Base-by-base conservation (phyloP, 2,329 filamentous ascomycete genomes). In the Acephala macrosclerotiorum region DNA sequence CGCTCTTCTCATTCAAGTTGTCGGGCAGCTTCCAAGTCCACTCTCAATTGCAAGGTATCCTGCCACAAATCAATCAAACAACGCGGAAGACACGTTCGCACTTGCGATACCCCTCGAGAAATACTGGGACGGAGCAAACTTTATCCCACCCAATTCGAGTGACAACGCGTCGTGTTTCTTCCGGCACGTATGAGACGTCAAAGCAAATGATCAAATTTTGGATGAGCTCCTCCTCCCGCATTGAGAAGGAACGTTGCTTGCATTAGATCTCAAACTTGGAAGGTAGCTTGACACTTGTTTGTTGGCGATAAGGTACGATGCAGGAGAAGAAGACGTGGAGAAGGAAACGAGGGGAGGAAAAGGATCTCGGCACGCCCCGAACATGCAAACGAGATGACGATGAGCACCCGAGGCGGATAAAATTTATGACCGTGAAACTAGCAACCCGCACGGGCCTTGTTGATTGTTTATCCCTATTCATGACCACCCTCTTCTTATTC, bases 301-400 rank as follows among this genome's bases (percentile, higher is more conserved):
- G 25, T 11, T 12, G 7, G 16, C 45, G 14, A 1, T 25, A 29
- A 11, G 11, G 25, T 29, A 29, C 25, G 12, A 29, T 51, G 49
- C 12, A 33, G 49, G 49, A 33, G 18, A 42, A 16, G 38, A 42
- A n/a, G 12, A 16, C 18, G 4, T 14, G 38, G 38, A 42, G 18
- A 12, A 42, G 18, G 29, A 33, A 9, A 33, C 9, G 29, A 4
- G 29, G 29, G 25, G 49, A 6, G 18, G n/a, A 14, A 18, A 53
- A 20, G 49, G 49, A 53, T 53, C 26, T 53, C 49, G 49, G 49
- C 49, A 53, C 11, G 38, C 38, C 38, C 38, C 38, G 38, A 42
- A n/a, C 38, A 16, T n/a, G 38, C 29, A 42, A n/a, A 42, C 38
- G 49, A 53, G 26, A 53, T 53, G 49, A 53, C 4, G 49, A 53